Evolutionary conservation across 164 flowering plant genomes (phyloP).

Genomic region (Annona squamosa): DNA sequence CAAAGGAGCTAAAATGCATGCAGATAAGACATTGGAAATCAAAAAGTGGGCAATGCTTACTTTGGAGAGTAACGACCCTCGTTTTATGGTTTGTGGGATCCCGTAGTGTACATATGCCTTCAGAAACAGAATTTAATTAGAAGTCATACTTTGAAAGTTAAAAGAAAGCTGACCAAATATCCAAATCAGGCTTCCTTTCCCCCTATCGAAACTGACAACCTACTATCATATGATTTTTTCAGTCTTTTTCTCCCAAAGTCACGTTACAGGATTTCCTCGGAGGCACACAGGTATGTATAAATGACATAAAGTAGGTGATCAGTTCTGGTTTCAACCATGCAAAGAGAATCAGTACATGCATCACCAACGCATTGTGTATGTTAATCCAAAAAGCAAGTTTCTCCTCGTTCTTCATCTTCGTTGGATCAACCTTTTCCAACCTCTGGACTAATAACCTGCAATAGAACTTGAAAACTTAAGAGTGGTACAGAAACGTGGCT

Average conservation of each 20-base stretch:
- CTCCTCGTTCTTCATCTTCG: slow-evolving; percentile 72
- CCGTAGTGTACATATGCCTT: slow-evolving; percentile 91
- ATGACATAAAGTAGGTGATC: background rate
- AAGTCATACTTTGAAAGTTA: slow-evolving; percentile 1
- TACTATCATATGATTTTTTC: background rate
- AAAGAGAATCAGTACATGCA: slow-evolving; percentile 66
- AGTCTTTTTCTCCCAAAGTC: background rate
- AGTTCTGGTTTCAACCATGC: background rate
- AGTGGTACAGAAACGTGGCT: background rate
- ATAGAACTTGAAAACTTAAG: slow-evolving; percentile 1
- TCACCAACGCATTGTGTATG: slow-evolving; percentile 87
- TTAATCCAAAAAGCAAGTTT: slow-evolving; percentile 98
- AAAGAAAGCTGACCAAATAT: background rate
- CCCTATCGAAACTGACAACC: background rate
- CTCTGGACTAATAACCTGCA: slow-evolving; percentile 62
- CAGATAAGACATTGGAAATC: background rate
- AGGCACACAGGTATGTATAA: background rate
- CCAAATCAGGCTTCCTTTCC: background rate
- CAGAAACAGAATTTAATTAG: slow-evolving; percentile 1
- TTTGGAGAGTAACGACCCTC: slow-evolving; percentile 65
- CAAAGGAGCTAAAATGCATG: too few species aligned
- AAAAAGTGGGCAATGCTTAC: slow-evolving; percentile 23
- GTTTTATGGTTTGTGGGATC: slow-evolving; percentile 76
- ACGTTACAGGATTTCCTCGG: background rate
- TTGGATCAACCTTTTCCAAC: slow-evolving; percentile 67